Evolutionary conservation across 768 basidiomycete genomes (phyloP).

Genomic region (Lactarius evosmus): DNA sequence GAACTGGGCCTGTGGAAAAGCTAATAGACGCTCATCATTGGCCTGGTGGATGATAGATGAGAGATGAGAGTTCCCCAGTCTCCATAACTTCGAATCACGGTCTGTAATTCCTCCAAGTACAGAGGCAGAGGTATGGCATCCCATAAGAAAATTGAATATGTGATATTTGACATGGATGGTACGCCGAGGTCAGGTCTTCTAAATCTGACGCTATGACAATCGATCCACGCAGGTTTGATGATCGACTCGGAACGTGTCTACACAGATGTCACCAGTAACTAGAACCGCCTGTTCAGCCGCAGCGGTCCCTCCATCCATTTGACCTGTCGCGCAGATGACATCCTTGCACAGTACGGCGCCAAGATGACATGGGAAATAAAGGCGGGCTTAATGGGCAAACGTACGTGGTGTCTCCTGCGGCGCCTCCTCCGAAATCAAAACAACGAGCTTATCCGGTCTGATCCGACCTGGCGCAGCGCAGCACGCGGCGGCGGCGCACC

Average conservation of each 20-base stretch:
- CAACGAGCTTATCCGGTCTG: background rate
- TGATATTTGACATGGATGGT: conserved; percentile 41
- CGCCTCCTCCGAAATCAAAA: background rate
- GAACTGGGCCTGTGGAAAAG: background rate
- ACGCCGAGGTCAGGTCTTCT: background rate
- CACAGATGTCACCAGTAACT: conserved; percentile 70
- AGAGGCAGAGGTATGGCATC: background rate
- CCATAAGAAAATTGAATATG: conserved; percentile 29
- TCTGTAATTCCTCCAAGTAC: background rate
- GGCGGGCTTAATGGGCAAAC: conserved; percentile 85
- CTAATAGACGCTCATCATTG: background rate
- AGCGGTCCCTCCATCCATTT: background rate
- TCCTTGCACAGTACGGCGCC: conserved; percentile 67
- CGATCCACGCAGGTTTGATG: conserved; percentile 52
- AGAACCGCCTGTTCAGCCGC: conserved; percentile 29
- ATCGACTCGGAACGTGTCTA: conserved; percentile 78
- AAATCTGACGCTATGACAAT: background rate
- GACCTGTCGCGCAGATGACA: conserved; percentile 49
- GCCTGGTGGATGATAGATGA: background rate
- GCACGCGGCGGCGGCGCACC: conserved; percentile 56
- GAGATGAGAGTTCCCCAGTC: too few relatives aligned
- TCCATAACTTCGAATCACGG: too few relatives aligned
- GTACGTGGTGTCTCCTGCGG: conserved; percentile 39
- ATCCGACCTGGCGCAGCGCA: conserved; percentile 47
- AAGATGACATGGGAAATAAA: conserved; percentile 88